phyloP scores from a whole-genome alignment of 2,329 filamentous ascomycete species.

The Fusarium phyllophilum region DNA sequence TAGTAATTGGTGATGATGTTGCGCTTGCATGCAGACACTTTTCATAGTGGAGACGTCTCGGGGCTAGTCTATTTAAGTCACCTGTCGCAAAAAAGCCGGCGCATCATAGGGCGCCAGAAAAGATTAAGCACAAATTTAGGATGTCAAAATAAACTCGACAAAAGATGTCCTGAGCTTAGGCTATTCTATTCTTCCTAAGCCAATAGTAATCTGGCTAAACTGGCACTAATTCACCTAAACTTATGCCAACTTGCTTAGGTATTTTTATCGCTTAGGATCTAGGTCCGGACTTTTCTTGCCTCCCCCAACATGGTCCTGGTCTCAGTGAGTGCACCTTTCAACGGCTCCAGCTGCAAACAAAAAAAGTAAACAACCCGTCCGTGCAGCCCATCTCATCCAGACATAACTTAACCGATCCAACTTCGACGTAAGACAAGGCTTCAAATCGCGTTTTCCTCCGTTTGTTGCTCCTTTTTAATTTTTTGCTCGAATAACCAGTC shows the following conservation, averaged over 20 bases:
- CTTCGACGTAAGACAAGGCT: conserved; percentile 7
- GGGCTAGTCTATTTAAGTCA: neutral
- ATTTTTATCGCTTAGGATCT: rapidly evolving
- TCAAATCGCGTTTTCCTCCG: neutral
- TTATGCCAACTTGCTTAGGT: neutral
- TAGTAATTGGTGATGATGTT: neutral
- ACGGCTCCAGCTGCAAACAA: neutral
- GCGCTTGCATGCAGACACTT: neutral
- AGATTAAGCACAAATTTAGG: neutral
- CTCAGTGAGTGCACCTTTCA: neutral
- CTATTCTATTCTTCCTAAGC: no score
- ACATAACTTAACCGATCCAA: neutral
- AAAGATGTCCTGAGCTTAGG: no score
- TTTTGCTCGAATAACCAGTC: neutral
- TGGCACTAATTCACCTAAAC: no score
- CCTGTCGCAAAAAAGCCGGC: neutral
- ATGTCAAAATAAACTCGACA: rapidly evolving
- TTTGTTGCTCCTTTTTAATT: neutral
- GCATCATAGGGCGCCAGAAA: neutral
- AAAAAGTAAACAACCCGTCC: conserved; percentile 16
- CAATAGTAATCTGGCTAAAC: neutral
- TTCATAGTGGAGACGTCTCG: neutral
- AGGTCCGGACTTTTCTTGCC: neutral
- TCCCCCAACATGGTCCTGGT: neutral
- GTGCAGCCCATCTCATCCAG: neutral